Conservation (phyloP, 352 stramenopile species). For the Globisporangium paroecandrum region DNA sequence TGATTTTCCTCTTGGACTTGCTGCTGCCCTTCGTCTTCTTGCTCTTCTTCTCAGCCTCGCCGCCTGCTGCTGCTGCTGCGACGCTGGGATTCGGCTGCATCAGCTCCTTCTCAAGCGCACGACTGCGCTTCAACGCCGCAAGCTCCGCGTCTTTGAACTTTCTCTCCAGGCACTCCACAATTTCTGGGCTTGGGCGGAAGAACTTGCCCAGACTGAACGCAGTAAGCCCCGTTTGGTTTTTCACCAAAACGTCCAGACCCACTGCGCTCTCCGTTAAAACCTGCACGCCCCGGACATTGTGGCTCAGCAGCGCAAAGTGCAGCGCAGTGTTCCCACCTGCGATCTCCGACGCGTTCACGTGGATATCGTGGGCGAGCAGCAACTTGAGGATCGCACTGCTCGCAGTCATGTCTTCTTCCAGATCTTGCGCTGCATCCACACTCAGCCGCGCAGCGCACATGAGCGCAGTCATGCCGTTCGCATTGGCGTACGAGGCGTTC, state of each 20-base stretch:
- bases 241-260: constrained; percentile 7
- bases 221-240: constrained; percentile 22
- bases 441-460: constrained; percentile 71
- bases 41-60: constrained; percentile 35
- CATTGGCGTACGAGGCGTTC: constrained; percentile 38
- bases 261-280: constrained; percentile 23
- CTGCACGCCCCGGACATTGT: constrained; percentile 44
- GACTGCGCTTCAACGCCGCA: constrained; percentile 10
- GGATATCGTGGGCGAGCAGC: constrained; percentile 38
- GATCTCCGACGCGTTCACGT: constrained; percentile 45
- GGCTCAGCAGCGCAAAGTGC: constrained; percentile 69
- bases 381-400: constrained; percentile 49
- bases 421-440: constrained; percentile 26
- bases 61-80: background rate
- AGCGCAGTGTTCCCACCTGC: constrained; percentile 57
- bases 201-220: constrained; percentile 12
- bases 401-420: constrained; percentile 34
- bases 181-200: background rate
- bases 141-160: constrained; percentile 19
- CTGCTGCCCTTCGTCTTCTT: constrained; percentile 25
- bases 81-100: background rate
- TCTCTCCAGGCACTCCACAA: constrained; percentile 26
- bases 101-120: constrained; percentile 9
- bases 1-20: constrained; percentile 30
- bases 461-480: constrained; percentile 63